Evolutionary conservation across 305 asterid genomes (phyloP), one percentile per base, ranked within the genome.

Genomic region (Plantago rigida): DNA sequence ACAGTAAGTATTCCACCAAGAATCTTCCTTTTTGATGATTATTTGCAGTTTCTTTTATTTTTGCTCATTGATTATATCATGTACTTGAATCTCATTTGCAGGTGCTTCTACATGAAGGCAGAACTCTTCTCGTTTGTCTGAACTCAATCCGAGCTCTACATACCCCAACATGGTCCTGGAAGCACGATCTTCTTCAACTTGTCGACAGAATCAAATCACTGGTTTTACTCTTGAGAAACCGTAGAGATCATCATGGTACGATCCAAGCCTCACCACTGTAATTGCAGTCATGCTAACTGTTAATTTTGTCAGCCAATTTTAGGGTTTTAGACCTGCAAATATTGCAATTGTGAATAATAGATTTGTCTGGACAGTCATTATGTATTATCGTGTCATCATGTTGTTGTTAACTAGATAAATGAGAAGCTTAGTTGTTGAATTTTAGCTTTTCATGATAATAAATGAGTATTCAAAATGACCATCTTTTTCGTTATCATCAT

Each of bases 91-190:
- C 63, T 41, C 51, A 15, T 62, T 14, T 77, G 66, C 82, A 89
- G 97, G 97, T 93, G 60, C 91, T 87, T 56, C 81, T 93, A 70
- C 99, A 93, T 51, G 99, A 93, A 77, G 99, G 99, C 4, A 97
- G 97, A 51, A 93, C 97, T 2, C 95, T 89, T 67, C 75, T 93
- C 5, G 96, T 93, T 56, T 93, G 97, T 69, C 76, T 93, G 64
- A 93, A 89, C 69, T 89, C 97, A 13, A 70, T 93, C 36, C 88
- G 99, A 5, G 97, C 99, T 22, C 77, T 93, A 62, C 84, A 80
- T 73, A 60, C 75, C 34, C 96, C 97, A 1, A 66, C 92, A 11
- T 83, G 95, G 95, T 88, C 95, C 13, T 82, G 88, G 82, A 87
- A 69, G 71, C 74, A 75, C 28, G 83, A 82, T 66, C 36, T 83